A percentile compares a stretch with the other conserved stretches of the same genome.
Evolutionary conservation across 2,329 filamentous ascomycete species (phyloP).

Genomic region (Cladosporium velox): DNA sequence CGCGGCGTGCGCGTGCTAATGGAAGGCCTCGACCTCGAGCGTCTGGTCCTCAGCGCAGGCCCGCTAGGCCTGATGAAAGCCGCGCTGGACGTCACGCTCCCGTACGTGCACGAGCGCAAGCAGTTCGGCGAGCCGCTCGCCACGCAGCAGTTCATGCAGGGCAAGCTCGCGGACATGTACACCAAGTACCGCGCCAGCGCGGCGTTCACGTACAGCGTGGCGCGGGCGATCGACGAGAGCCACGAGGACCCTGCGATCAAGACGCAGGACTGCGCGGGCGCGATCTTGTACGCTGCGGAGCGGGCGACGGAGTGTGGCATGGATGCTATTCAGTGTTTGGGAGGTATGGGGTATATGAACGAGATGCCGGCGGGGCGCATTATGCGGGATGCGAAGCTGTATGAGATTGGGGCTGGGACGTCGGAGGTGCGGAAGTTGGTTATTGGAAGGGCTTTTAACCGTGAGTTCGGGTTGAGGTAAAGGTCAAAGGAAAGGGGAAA

Average conservation of each 20-base stretch:
- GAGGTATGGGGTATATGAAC: constrained; percentile 94
- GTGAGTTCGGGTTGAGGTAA: constrained; percentile 61
- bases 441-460: constrained; percentile 89
- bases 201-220: constrained; percentile 87
- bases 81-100: constrained; percentile 78
- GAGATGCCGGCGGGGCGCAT: constrained; percentile 89
- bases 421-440: constrained; percentile 94
- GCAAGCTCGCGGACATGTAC: constrained; percentile 95
- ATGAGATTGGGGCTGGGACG: constrained; percentile 96
- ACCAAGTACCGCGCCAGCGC: constrained; percentile 82
- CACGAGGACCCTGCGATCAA: constrained; percentile 54
- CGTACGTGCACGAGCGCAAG: constrained; percentile 83
- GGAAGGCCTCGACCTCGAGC: constrained; percentile 93
- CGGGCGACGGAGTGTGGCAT: constrained; percentile 82
- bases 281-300: constrained; percentile 91
- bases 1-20: constrained; percentile 87
- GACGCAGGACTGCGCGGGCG: constrained; percentile 91
- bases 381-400: constrained; percentile 76
- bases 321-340: constrained; percentile 88
- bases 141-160: constrained; percentile 90
- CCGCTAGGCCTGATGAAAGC: constrained; percentile 95
- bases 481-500: too few relatives aligned
- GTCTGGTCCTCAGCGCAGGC: constrained; percentile 86
- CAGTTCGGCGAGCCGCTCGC: constrained; percentile 88
- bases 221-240: constrained; percentile 72